Conservation (phyloP, 2,329 filamentous ascomycete species). For the Calonectria naviculata region DNA sequence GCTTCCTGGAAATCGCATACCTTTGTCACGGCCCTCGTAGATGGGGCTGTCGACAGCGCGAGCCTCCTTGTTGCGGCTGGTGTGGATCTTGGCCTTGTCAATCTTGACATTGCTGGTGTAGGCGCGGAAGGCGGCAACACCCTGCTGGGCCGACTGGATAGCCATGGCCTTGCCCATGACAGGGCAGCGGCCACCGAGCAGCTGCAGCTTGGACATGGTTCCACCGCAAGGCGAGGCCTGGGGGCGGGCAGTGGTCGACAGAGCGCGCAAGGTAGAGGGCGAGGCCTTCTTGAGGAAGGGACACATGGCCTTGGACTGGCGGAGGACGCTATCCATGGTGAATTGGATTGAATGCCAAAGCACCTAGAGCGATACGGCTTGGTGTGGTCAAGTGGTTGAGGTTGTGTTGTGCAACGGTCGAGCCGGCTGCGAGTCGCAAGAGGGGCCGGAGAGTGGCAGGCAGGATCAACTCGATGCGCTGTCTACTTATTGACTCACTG, state of each 20-base stretch:
- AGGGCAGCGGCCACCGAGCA: constrained; percentile 93
- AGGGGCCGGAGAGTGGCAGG: constrained; percentile 1
- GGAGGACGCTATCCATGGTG: constrained; percentile 90
- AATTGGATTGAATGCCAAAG: constrained; percentile 17
- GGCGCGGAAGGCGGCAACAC: constrained; percentile 58
- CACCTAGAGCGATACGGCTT: neutral
- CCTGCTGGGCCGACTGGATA: constrained; percentile 76
- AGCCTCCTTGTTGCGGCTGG: constrained; percentile 80
- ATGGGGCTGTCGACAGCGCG: constrained; percentile 75
- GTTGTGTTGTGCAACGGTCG: neutral
- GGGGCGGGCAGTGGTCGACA: constrained; percentile 79
- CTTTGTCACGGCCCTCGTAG: constrained; percentile 59
- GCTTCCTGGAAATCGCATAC: constrained; percentile 50
- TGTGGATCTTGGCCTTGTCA: constrained; percentile 83
- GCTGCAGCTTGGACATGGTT: constrained; percentile 96
- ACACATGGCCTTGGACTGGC: constrained; percentile 96
- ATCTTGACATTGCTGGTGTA: constrained; percentile 63
- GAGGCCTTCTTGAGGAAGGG: constrained; percentile 97
- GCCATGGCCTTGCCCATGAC: constrained; percentile 99
- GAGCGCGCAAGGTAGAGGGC: constrained; percentile 87
- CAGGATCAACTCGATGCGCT: neutral
- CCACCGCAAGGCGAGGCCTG: constrained; percentile 80
- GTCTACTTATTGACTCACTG: neutral
- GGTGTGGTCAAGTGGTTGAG: neutral
- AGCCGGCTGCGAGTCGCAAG: constrained; percentile 2